Percentiles rank a stretch among this genome's conserved stretches.
Conservation (phyloP, 805 yeast species). For the Sugiyamaella lignohabitans region DNA sequence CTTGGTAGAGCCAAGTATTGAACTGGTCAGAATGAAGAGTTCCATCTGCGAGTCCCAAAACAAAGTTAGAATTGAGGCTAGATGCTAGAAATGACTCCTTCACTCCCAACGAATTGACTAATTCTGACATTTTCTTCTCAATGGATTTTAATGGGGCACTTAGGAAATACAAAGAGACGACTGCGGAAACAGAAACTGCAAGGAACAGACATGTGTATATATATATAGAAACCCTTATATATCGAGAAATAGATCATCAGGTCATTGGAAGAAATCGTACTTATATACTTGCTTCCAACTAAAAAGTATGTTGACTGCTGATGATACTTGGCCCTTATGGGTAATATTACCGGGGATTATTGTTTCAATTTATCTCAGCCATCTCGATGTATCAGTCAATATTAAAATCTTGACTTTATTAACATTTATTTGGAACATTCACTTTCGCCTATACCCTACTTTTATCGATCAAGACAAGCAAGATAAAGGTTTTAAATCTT, state of each 20-base stretch:
- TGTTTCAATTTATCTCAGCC: not conserved
- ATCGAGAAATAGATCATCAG: no score
- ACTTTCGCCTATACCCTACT: conserved; percentile 7
- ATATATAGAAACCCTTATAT: no score
- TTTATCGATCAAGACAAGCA: conserved; percentile 4
- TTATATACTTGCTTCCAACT: no score
- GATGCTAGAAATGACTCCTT: no score
- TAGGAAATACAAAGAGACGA: no score
- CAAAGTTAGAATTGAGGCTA: no score
- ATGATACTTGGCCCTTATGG: conserved; percentile 13
- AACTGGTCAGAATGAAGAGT: not conserved
- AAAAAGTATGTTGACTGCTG: conserved; percentile 4
- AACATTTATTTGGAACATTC: conserved; percentile 11
- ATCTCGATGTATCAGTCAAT: conserved; percentile 7
- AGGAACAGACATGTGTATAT: no score
- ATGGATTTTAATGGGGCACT: no score
- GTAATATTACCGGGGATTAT: conserved; percentile 4
- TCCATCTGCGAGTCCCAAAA: not conserved
- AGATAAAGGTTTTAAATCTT: not conserved
- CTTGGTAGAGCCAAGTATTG: conserved; percentile 11
- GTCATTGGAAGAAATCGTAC: no score
- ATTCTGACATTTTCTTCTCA: no score
- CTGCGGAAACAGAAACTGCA: no score
- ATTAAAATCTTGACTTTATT: conserved; percentile 7
- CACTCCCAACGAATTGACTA: no score